phyloP scores from a whole-genome alignment of 2,329 filamentous ascomycete genomes.

The Xylaria digitata region DNA sequence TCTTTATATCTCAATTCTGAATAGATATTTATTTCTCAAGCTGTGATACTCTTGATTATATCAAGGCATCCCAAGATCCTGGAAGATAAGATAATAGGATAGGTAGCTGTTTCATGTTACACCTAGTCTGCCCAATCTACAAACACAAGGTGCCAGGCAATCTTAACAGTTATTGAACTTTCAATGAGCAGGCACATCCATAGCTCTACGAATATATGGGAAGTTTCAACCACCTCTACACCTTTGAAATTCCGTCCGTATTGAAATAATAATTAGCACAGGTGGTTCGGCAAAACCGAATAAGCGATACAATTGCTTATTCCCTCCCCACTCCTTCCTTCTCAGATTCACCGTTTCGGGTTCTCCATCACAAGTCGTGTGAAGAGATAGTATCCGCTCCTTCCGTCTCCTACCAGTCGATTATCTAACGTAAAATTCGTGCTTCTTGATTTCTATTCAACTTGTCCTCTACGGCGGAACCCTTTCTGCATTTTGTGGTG shows the following conservation, averaged over 20 bases:
- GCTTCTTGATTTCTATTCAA: background rate
- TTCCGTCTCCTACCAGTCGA: background rate
- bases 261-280: background rate
- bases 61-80: background rate
- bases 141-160: too few species aligned
- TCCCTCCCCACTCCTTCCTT: too few species aligned
- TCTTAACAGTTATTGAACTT: background rate
- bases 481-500: background rate
- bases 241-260: background rate
- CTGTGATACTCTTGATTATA: background rate
- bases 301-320: too few species aligned
- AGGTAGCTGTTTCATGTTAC: too few species aligned
- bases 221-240: background rate
- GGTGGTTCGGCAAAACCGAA: too few species aligned
- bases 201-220: background rate
- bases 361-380: background rate
- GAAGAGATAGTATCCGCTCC: background rate
- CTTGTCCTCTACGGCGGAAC: too few species aligned
- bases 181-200: background rate
- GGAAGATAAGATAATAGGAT: background rate
- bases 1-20: too few species aligned
- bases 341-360: too few species aligned
- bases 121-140: too few species aligned
- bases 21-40: too few species aligned
- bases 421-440: background rate